Base-by-base conservation (phyloP, 2,329 filamentous ascomycete genomes). In the Xylariales sp. region DNA sequence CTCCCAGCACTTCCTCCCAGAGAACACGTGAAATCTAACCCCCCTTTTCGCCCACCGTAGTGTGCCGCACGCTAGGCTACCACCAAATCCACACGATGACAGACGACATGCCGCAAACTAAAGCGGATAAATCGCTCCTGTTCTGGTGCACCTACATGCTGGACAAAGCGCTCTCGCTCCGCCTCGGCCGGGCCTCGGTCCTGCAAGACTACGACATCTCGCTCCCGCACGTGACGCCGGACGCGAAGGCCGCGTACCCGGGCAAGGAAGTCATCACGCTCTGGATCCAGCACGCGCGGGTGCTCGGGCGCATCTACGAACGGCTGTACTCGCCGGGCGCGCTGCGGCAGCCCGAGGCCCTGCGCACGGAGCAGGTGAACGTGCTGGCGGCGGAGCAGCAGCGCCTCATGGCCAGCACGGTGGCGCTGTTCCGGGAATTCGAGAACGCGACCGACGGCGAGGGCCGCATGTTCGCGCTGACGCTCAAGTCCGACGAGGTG, bases 131-230 rank as follows among this genome's bases (percentile, higher is more conserved):
- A 70, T 78, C 75, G 1, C 71, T 81, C 1, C 73, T 89, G 8
- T 90, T 90, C 72, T 90, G 87, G 88, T 81, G 79, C 45, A 77
- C 85, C 0, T 90, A 89, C 69, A 82, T 85, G 54, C 77, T 89
- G 16, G 84, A 89, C 67, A 88, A 86, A 66, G 82, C 82, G 18
- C 77, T 89, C 18, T 85, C 86, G 0, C 80, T 90, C 3, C 82
- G 86, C 2, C 77, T 89, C 3, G 87, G 87, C 0, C 82, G 81
- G 16, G 79, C 85, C 0, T 84, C 86, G 0, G 81, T 82, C 4
- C 82, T 89, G 2, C 86, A 85, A 50, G 85, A 88, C 71, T 88
- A 84, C 76, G 87, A 89, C 67, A 85, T 89, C 64, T 85, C 77
- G 16, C 75, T 79, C 5, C 81, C 77, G 46, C 75, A 71, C 71